Base-by-base conservation (phyloP, 129 eudicot species). In the Flaveria ramosissima region DNA sequence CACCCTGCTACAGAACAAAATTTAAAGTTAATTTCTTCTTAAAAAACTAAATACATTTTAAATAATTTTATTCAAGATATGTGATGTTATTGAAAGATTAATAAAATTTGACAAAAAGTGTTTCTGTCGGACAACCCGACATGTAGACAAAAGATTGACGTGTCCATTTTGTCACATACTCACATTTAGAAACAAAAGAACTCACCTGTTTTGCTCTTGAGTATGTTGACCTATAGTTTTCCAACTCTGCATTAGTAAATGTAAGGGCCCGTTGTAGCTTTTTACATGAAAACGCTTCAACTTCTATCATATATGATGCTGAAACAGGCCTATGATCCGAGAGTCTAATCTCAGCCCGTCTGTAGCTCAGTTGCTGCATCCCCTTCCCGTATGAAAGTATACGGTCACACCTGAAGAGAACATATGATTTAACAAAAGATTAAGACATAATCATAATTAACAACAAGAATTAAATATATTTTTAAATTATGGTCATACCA, bases 241-340 rank as follows among this genome's bases (percentile, higher is more conserved):
- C 83, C 74, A 86, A 70, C 80, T 89, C 95, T 9, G 92, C 90
- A 80, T 85, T 87, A 50, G 97, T 92, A 53, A 85, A 82, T 56
- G 85, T 83, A 41, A 92, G 93, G 32, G 92, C 97, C 51, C 87
- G 82, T 62, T 88, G 86, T 77, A 90, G 74, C 83, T 85, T 93
- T 67, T 85, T 80, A 36, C 86, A 66, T 46, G 84, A 88, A 47
- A 86, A 88, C 53, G 72, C 95, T 84, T 93, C 95, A 71, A 90
- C 92, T 59, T 93, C 88, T 60, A 88, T 84, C 80, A 80, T 77
- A 72, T 85, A 90, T 6, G 80, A 48, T 10, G 98, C 95, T 32
- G 91, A 81, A 64, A 93, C 97, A 5, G 98, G 98, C 46, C 98
- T 87, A 81, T 93, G 98, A 77, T 93, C 98, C 1, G 98, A 93